Evolutionary conservation across 2,329 filamentous ascomycete genomes (phyloP), one percentile per base, ranked within the genome.

Genomic region (Dendryphion nanum): DNA sequence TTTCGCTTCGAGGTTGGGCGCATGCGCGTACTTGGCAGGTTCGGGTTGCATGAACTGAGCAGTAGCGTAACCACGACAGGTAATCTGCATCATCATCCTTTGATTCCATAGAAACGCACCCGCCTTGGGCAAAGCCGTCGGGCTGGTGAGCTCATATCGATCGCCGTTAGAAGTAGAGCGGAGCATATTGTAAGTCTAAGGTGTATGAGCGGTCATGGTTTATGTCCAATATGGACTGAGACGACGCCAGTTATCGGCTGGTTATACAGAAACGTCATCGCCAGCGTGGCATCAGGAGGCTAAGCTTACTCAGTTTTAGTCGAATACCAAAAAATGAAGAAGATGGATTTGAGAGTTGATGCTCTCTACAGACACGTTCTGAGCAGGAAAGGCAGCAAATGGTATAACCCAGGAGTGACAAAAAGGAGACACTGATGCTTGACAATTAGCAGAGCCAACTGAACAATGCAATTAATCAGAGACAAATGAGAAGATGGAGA

Each of bases 1-100:
- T 56, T 72, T 75, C 42, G 73, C 74, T 57, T 80, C 76, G 40
- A 79, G 68, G 40, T 77, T 79, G 8, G 77, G 77, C 6, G 76
- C 73, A 44, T 79, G 70, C n/a, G 75, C 72, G 59, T 80, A 80
- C 55, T 80, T 80, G 40, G 76, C 72, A 20, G 77, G 77, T 58
- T 80, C 77, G 0, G 77, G 77, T 55, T 79, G 77, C 77, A 80
- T 79, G 64, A 77, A 79, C 39, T 79, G 76, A 3, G 76, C 70
- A 2, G 74, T 77, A 18, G 76, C 73, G 50, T 77, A 78, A n/a
- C 77, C 77, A 15, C 77, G 75, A 53, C 76, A 79, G 38, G 76
- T 79, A 32, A 75, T 66, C 53, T 79, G 76, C 42, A 79, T 76
- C 76, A 79, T 79, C 76, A 79, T 79, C 59, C 69, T 72, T 57